A percentile compares a stretch with the other conserved stretches of the same genome.
Conservation (phyloP, 805 yeast species). For the Komagataella pseudopastoris region DNA sequence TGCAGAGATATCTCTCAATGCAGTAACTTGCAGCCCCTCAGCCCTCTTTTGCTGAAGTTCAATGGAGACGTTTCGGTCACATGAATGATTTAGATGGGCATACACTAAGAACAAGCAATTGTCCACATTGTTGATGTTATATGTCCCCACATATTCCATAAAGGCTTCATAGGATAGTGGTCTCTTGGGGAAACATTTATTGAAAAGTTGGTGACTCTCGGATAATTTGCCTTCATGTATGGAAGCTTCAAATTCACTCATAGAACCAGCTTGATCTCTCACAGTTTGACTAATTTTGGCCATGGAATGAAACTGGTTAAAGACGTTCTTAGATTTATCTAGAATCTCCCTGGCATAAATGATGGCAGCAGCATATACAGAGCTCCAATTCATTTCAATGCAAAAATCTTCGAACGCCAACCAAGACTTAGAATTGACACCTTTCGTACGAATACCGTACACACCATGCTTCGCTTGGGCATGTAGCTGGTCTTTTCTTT, state of each 20-base stretch:
- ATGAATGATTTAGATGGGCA: conserved; percentile 65
- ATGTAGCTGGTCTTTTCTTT: conserved; percentile 36
- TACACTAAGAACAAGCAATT: conserved; percentile 47
- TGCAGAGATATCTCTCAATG: conserved; percentile 39
- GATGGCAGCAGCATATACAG: conserved; percentile 50
- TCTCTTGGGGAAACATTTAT: conserved; percentile 26
- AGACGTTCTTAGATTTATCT: conserved; percentile 26
- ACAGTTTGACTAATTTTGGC: conserved; percentile 58
- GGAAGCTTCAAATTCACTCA: conserved; percentile 39
- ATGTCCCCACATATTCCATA: conserved; percentile 52
- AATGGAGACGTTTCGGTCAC: conserved; percentile 58
- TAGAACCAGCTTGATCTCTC: conserved; percentile 44
- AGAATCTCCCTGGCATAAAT: conserved; percentile 31
- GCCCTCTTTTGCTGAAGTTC: conserved; percentile 26
- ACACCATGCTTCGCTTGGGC: conserved; percentile 40
- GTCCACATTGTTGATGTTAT: conserved; percentile 60
- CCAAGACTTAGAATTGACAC: conserved; percentile 35
- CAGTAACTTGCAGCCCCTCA: conserved; percentile 46
- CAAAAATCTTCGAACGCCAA: conserved; percentile 45
- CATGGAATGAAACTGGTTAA: conserved; percentile 42
- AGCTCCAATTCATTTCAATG: conserved; percentile 51
- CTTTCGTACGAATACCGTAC: conserved; percentile 16
- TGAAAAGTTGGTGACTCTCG: conserved; percentile 37
- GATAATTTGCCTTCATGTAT: conserved; percentile 48
- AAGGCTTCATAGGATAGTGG: conserved; percentile 34